Conservation (phyloP, 2,329 filamentous ascomycete genomes). For the Waltergamsia citrina region DNA sequence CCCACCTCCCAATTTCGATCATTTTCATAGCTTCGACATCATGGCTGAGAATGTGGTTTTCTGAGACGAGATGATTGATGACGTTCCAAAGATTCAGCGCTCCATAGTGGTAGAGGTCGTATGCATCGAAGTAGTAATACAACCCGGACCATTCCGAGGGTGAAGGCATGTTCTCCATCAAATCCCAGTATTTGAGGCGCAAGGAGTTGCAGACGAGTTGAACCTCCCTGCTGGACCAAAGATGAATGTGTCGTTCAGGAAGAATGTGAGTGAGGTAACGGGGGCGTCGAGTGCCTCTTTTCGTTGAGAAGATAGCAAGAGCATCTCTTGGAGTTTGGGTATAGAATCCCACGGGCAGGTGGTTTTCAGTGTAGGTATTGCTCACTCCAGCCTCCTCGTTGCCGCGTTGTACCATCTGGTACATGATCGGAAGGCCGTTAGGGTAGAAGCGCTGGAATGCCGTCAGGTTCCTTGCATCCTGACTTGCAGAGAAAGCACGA, state of each 20-base stretch:
- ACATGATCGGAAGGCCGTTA: constrained; percentile 21
- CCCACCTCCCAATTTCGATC: constrained; percentile 23
- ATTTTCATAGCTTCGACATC: neutral
- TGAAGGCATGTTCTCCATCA: constrained; percentile 21
- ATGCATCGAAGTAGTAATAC: constrained; percentile 36
- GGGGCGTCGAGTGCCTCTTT: constrained; percentile 16
- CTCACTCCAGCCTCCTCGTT: constrained; percentile 12
- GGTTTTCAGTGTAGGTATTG: constrained; percentile 22
- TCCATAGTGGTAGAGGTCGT: constrained; percentile 36
- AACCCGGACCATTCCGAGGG: constrained; percentile 28
- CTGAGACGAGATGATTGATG: constrained; percentile 26
- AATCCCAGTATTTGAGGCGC: constrained; percentile 22
- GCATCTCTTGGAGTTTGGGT: constrained; percentile 17
- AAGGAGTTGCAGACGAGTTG: constrained; percentile 27
- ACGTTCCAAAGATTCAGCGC: constrained; percentile 35
- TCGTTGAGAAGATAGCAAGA: constrained; percentile 29
- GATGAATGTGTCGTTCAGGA: constrained; percentile 16
- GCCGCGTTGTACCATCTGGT: constrained; percentile 21
- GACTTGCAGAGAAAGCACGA: too few relatives aligned
- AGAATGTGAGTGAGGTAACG: constrained; percentile 17
- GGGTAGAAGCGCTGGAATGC: constrained; percentile 22
- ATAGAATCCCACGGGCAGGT: constrained; percentile 27
- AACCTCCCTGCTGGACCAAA: constrained; percentile 30
- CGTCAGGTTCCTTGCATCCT: too few relatives aligned
- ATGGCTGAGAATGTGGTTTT: constrained; percentile 19